Evolutionary conservation across 495 filamentous ascomycete species (phyloP), one percentile per base, ranked within the genome.

Genomic region (Penicillium salamii): DNA sequence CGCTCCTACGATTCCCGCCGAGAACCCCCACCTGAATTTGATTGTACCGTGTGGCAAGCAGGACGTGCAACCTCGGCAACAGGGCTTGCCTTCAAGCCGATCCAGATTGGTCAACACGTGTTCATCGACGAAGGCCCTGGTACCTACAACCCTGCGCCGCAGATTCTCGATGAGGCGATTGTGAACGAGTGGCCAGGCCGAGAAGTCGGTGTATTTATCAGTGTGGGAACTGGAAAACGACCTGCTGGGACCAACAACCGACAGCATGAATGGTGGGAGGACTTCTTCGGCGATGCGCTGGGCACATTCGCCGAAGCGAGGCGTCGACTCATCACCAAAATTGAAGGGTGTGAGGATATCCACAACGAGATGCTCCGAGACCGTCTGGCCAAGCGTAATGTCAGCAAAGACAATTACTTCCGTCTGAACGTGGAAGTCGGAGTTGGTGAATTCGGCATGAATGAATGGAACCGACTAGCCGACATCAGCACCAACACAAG

Each of bases 371-470:
- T 98, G 86, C 76, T 87, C 39, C 76, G 74, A 26, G 88, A 91
- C 18, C 80, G 87, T 43, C 77, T 97, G 17, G 74, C 81, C 11
- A 86, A 87, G 64, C 82, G 89, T 23, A 81, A 86, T 17, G 89
- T 97, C 42, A 88, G 84, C 53, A 80, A 84, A 39, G 91, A 96
- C 46, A 91, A 96, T 66, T 98, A 98, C 77, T 95, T 90, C 68
- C 87, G 93, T n/a, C 77, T 96, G 20, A 98, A 98, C 52, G 93
- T 97, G 19, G 92, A 97, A 60, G 87, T 96, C 5, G 95, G 93
- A 0, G 95, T 98, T 18, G 93, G 93, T 34, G 95, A 98, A 61
- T 97, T 97, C 63, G 92, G 89, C 40, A 96, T 98, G 89, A 97
- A 97, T 63, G 93, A 97, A 48, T 98, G 93, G 92, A 83, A 89